Evolutionary conservation across 1,139 yeast genomes (phyloP).

Genomic region (Yamadazyma mexicana): DNA sequence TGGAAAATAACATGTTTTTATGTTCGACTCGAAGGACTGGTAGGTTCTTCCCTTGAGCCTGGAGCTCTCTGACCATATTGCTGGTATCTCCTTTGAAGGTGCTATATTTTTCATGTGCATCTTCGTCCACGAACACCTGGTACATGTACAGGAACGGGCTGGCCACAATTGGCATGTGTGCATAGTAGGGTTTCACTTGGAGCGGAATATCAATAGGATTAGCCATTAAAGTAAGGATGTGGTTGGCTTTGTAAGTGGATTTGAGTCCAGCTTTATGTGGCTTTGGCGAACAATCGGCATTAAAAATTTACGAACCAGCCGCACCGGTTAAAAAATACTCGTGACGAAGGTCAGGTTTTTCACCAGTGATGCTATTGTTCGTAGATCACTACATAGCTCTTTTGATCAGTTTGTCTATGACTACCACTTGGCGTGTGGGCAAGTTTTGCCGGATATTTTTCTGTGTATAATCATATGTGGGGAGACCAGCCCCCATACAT

Average conservation of each 20-base stretch:
- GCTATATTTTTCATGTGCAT: constrained; percentile 1
- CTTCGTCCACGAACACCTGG: constrained; percentile 1
- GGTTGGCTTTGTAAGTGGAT: too few species aligned
- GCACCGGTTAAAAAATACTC: too few species aligned
- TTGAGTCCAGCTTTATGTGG: too few species aligned
- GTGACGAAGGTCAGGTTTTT: too few species aligned
- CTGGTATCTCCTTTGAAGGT: not conserved
- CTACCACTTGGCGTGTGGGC: not conserved
- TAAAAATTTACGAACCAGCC: too few species aligned
- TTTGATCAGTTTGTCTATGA: not conserved
- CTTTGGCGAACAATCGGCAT: too few species aligned
- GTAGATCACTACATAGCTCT: too few species aligned
- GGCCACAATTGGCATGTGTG: not conserved
- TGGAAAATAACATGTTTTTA: not conserved
- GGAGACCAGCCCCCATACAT: constrained; percentile 98
- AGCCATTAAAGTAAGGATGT: not conserved
- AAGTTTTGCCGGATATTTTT: not conserved
- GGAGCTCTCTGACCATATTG: constrained; percentile 2
- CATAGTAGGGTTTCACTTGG: not conserved
- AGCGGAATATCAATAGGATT: not conserved
- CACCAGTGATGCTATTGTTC: too few species aligned
- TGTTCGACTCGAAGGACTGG: not conserved
- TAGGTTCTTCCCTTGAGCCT: constrained; percentile 1
- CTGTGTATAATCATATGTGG: constrained; percentile 27
- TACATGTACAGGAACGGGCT: not conserved